These are phyloP conservation scores for Daldinia childiae DNA, from an alignment of 495 filamentous ascomycete species.

Conservation along the genomic window DNA sequence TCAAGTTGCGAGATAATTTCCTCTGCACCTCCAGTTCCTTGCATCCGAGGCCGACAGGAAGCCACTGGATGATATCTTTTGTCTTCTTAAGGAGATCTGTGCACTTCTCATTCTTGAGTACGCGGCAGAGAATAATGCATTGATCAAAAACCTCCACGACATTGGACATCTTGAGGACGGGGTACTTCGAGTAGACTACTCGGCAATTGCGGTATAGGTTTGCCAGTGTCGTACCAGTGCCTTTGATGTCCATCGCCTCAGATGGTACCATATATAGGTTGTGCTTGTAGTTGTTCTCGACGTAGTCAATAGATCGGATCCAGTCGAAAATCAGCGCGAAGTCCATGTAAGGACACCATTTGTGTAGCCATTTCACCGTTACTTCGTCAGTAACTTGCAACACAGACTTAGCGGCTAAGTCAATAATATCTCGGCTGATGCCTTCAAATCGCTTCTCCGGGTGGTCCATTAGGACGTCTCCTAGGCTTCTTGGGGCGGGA, in stretches of 20 bases:
- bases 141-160: constrained; percentile 25
- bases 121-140: constrained; percentile 21
- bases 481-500: constrained; percentile 6
- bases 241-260: constrained; percentile 23
- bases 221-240: constrained; percentile 4
- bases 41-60: constrained; percentile 17
- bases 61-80: constrained; percentile 11
- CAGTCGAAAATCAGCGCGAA: neutral
- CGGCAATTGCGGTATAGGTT: constrained; percentile 23
- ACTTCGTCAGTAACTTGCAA: constrained; percentile 25
- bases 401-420: neutral
- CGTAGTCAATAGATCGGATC: neutral
- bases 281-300: constrained; percentile 3
- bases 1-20: neutral
- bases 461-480: constrained; percentile 23
- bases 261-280: constrained; percentile 19
- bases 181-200: neutral
- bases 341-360: constrained; percentile 30
- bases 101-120: constrained; percentile 23
- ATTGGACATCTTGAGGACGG: neutral
- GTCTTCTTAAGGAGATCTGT: constrained; percentile 6
- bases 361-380: constrained; percentile 23
- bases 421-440: constrained; percentile 12
- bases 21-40: constrained; percentile 10
- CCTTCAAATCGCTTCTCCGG: constrained; percentile 20